Evolutionary conservation across 2,329 filamentous ascomycete genomes (phyloP), one percentile per base, ranked within the genome.

Genomic region (Venturia oleaginea): DNA sequence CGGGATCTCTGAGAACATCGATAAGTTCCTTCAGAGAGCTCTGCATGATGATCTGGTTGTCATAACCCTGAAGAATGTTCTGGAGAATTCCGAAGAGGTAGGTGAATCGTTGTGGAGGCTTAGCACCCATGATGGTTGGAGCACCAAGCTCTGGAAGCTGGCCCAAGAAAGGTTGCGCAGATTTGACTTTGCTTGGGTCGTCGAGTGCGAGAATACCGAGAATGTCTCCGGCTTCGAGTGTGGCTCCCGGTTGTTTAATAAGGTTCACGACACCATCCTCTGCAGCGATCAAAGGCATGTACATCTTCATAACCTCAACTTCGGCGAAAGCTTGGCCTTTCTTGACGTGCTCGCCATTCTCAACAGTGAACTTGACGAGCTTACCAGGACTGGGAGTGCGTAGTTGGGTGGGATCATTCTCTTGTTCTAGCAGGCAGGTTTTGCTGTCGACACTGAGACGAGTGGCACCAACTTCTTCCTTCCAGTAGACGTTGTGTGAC

Each of bases 281-380:
- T 74, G 92, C 89, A 2, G 94, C 90, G 67, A 99, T 84, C 64
- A 99, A 83, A 72, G 94, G 94, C 94, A 99, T 99, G 84, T 97
- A 97, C 94, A 99, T 99, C 84, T 99, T 99, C 94, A 99, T 99
- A 78, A 99, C 94, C 79, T 99, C 94, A 48, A 99, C 93, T 77
- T 99, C 94, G 64, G 94, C 94, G 73, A 92, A 99, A 40, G 93
- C 83, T 77, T 97, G 90, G 65, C 93, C 93, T 70, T 95, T 91
- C 76, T 86, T 88, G 77, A 99, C 86, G 75, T 99, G 94, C 70
- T 92, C 84, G 67, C 94, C 94, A 72, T 96, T 97, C 76, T 97
- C 94, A 2, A 99, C 90, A 1, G 91, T 90, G 78, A 94, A 99
- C 80, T 96, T 97, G 80, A 99, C 93, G 42, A 99, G 88, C 82